Evolutionary conservation across 1,284 basidiomycete species (phyloP).

Genomic region (Omphalotus olearius): DNA sequence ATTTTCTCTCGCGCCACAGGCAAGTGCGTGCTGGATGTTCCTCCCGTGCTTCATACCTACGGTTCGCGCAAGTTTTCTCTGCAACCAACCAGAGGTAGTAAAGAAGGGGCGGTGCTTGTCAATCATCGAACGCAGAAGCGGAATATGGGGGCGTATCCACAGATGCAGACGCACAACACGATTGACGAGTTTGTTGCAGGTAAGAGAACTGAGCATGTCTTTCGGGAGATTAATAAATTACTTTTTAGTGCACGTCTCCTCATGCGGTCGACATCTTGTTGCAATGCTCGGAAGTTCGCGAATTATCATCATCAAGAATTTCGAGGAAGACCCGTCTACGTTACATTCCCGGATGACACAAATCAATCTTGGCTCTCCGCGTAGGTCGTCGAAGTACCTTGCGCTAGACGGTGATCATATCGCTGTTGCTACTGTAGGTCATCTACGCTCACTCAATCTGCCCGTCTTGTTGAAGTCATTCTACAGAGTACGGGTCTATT

Average conservation of each 20-base stretch:
- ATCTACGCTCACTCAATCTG: not conserved
- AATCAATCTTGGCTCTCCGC: constrained; percentile 36
- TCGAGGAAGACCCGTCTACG: constrained; percentile 32
- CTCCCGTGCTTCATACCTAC: constrained; percentile 25
- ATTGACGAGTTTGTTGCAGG: constrained; percentile 15
- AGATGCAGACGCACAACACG: not conserved
- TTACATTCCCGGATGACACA: constrained; percentile 36
- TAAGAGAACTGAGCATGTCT: constrained; percentile 8
- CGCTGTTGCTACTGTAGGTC: constrained; percentile 46
- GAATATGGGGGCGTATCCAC: constrained; percentile 14
- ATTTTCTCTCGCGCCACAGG: constrained; percentile 48
- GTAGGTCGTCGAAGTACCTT: constrained; percentile 40
- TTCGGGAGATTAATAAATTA: constrained; percentile 5
- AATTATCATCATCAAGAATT: constrained; percentile 50
- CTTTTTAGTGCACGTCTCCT: constrained; percentile 53
- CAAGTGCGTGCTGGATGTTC: constrained; percentile 37
- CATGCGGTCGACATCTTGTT: constrained; percentile 51
- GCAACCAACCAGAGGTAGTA: constrained; percentile 4
- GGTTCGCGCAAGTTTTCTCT: constrained; percentile 24
- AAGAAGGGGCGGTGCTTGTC: constrained; percentile 16
- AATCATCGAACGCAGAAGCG: constrained; percentile 1
- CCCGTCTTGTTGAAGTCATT: not conserved
- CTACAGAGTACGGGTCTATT: constrained; percentile 46
- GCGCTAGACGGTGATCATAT: constrained; percentile 48
- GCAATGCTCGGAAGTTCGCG: constrained; percentile 38